A percentile compares a stretch with the other conserved stretches of the same genome.
Conservation (phyloP, 345 rosid species). For the Eucalyptus melliodora region DNA sequence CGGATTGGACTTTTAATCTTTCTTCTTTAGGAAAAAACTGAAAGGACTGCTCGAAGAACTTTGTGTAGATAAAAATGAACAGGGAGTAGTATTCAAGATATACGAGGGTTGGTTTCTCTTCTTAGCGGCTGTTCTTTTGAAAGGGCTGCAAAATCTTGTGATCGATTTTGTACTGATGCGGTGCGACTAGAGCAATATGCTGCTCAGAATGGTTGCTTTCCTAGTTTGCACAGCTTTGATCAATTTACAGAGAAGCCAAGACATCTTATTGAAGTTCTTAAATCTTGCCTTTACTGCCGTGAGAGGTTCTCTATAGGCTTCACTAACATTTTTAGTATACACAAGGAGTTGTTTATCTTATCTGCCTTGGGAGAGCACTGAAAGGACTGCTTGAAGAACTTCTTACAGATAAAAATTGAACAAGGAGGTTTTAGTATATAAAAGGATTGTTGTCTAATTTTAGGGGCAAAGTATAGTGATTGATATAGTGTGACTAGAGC, state of each 20-base stretch:
- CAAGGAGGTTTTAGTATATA: neutral
- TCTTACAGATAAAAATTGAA: too few species aligned
- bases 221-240: neutral
- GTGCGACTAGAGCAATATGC: neutral
- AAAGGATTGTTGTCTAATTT: neutral
- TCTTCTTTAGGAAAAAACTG: neutral
- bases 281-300: rapidly evolving
- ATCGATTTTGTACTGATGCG: neutral
- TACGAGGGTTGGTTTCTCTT: neutral
- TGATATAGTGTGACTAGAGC: neutral
- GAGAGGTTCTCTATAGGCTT: neutral
- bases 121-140: neutral
- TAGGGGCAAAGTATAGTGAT: neutral
- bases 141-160: neutral
- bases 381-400: too few species aligned
- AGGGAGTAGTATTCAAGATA: too few species aligned
- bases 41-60: neutral
- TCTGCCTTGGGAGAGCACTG: too few species aligned
- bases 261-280: rapidly evolving
- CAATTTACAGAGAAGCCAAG: rapidly evolving
- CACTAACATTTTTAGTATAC: too few species aligned
- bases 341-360: too few species aligned
- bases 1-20: neutral
- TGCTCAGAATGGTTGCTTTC: neutral
- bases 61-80: neutral